Evolutionary conservation across 495 filamentous ascomycete species (phyloP), one percentile per base, ranked within the genome.

Genomic region (Neurospora cerealis): DNA sequence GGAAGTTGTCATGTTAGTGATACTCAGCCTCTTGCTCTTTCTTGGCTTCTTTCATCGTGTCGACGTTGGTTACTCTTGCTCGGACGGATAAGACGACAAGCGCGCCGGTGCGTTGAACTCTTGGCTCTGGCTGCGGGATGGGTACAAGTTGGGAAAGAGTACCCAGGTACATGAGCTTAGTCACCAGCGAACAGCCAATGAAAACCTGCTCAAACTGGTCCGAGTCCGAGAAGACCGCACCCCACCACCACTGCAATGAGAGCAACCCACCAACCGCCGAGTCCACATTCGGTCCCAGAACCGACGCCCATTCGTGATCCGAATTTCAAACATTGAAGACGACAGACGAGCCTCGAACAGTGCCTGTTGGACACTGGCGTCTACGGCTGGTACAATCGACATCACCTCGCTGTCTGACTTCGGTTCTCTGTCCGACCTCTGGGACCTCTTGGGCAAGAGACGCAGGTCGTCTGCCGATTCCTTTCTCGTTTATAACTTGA

Each of bases 201-300:
- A 81, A 86, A 86, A 86, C 84, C 84, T 86, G 85, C 85, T 86
- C 85, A 84, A 60, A 74, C 78, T 75, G 70, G 74, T 74, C 75
- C 75, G 73, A 72, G 74, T 74, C 75, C 75, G 73, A 72, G 74
- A 73, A 79, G 79, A 76, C 82, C 76, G 79, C 78, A 80, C 76
- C 81, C 83, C 82, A 82, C 83, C 79, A 62, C 54, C 54, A 62
- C 54, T n/a, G n/a, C n/a, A n/a, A n/a, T n/a, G 11, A 28, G 46
- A 32, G 48, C 48, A 78, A 77, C 78, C 77, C 72, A 74, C 77
- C 69, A 66, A 66, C 69, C 19, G 69, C 69, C 19, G 17, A 70
- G 69, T 41, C 69, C 34, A 70, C 69, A 28, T 4, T 39, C 37
- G 32, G 69, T 24, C 69, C 69, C 34, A 41, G 2, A 41, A 46